These are phyloP conservation scores for Diospyros lotus DNA, from an alignment of 148 eudicot genomes.

Conservation along the genomic window DNA sequence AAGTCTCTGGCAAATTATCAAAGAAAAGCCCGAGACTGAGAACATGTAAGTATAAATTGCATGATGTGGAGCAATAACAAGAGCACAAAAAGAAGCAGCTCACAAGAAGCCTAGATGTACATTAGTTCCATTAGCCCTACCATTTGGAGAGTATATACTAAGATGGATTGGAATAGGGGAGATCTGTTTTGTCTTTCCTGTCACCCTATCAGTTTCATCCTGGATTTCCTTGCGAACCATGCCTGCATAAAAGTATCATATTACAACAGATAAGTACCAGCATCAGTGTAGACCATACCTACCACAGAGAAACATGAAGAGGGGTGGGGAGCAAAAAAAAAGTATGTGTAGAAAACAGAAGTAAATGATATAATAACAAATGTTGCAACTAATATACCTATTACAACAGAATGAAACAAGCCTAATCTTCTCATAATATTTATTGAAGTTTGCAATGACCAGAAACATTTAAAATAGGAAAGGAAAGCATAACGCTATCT, in stretches of 20 bases:
- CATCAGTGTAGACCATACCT: neutral
- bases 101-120: neutral
- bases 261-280: neutral
- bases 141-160: conserved; percentile 86
- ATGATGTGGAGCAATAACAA: neutral
- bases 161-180: conserved; percentile 98
- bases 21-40: neutral
- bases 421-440: neutral
- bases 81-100: neutral
- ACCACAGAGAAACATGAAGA: neutral
- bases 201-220: conserved; percentile 94
- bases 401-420: neutral
- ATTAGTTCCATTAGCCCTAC: conserved; percentile 25
- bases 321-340: neutral
- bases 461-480: neutral
- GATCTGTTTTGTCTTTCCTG: conserved; percentile 82
- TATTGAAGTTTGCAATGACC: neutral
- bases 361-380: neutral
- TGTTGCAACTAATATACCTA: neutral
- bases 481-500: neutral
- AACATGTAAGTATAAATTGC: neutral
- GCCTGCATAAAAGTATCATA: conserved; percentile 38
- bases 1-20: no score
- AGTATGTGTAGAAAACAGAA: neutral
- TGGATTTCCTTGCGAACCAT: conserved; percentile 82